Evolutionary conservation across 495 filamentous ascomycete genomes (phyloP).

Genomic region (Penicillium waksmanii): DNA sequence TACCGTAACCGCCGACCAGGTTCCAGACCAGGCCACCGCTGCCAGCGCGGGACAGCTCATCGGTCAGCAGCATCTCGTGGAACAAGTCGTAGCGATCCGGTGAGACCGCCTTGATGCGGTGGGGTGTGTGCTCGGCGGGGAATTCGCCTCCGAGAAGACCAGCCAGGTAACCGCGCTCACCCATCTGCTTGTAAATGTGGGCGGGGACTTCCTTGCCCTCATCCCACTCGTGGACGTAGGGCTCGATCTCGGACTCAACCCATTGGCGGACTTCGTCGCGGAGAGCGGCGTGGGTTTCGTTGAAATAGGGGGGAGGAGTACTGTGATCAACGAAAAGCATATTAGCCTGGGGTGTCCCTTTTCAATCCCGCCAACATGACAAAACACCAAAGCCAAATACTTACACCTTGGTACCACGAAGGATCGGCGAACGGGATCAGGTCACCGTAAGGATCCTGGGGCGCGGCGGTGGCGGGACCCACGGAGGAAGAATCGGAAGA

Average conservation of each 20-base stretch:
- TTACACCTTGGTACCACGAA: constrained; percentile 92
- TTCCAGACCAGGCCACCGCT: constrained; percentile 99
- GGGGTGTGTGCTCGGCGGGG: constrained; percentile 69
- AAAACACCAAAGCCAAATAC: constrained; percentile 32
- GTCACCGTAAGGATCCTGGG: constrained; percentile 82
- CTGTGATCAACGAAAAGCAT: constrained; percentile 44
- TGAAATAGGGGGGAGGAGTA: constrained; percentile 97
- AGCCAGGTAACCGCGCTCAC: constrained; percentile 87
- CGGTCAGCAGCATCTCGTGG: constrained; percentile 93
- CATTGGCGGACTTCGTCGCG: constrained; percentile 89
- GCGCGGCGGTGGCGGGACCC: constrained; percentile 52
- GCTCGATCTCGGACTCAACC: constrained; percentile 89
- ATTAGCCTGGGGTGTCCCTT: constrained; percentile 12
- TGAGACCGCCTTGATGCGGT: constrained; percentile 73
- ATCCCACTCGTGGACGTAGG: constrained; percentile 94
- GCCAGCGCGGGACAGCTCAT: constrained; percentile 85
- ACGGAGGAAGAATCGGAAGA: constrained; percentile 35
- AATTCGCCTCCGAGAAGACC: constrained; percentile 83
- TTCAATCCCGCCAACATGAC: background rate
- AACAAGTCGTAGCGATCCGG: constrained; percentile 96
- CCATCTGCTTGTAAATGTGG: constrained; percentile 93
- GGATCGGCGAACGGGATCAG: constrained; percentile 92
- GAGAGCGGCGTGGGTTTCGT: constrained; percentile 86
- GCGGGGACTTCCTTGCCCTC: constrained; percentile 87
- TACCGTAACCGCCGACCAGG: constrained; percentile 90